A percentile compares a stretch with the other conserved stretches of the same genome.
Conservation (phyloP, 768 basidiomycete species). For the Ramaria rubella region DNA sequence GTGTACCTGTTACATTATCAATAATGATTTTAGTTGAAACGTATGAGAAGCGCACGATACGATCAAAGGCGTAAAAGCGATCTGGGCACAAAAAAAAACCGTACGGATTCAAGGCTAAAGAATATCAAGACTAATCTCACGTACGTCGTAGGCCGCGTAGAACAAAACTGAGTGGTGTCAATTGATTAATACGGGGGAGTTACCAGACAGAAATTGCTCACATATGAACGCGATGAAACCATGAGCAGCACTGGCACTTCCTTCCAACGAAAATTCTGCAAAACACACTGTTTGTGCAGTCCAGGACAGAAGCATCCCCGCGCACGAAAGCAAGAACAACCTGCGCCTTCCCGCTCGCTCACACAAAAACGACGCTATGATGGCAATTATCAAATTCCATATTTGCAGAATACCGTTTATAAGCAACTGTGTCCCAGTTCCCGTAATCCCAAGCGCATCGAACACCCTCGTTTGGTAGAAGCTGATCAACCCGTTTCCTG, state of each 20-base stretch:
- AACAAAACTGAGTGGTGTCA: too few relatives aligned
- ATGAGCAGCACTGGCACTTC: constrained; percentile 41
- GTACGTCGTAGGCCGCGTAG: constrained; percentile 72
- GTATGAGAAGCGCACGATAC: too few relatives aligned
- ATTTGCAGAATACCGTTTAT: constrained; percentile 84
- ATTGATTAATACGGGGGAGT: too few relatives aligned
- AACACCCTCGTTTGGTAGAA: constrained; percentile 78
- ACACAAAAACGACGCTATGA: constrained; percentile 50
- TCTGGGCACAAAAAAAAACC: too few relatives aligned
- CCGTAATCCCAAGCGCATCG: constrained; percentile 27
- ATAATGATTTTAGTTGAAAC: too few relatives aligned
- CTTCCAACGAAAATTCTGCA: constrained; percentile 42
- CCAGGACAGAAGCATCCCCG: constrained; percentile 28
- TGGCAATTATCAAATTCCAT: constrained; percentile 67
- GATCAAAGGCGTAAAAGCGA: constrained; percentile 83
- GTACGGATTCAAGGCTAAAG: constrained; percentile 25
- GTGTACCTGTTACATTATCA: too few relatives aligned
- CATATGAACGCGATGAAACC: constrained; percentile 79
- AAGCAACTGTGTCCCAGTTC: constrained; percentile 46
- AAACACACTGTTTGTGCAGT: constrained; percentile 55
- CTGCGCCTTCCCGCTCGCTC: constrained; percentile 65
- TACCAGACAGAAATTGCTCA: too few relatives aligned
- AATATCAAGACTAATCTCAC: too few relatives aligned
- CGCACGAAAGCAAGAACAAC: constrained; percentile 40
- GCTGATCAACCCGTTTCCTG: constrained; percentile 74